Conservation (phyloP, 202 grass and related monocot species). For the Saccharum hybrid region DNA sequence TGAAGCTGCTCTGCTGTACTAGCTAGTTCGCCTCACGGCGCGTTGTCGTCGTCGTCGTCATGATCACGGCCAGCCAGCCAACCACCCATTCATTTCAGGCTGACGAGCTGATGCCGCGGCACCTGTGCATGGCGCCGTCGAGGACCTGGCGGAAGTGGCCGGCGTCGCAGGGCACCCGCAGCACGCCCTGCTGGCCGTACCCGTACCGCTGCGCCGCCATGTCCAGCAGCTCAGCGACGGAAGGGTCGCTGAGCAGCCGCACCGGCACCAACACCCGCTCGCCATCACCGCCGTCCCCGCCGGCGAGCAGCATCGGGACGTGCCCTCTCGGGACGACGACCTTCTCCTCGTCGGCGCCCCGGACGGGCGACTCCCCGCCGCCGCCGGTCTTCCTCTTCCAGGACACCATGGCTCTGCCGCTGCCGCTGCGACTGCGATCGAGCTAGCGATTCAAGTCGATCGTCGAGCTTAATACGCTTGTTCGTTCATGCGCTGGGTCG, state of each 20-base stretch:
- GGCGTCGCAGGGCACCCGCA: constrained; percentile 63
- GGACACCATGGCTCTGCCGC: too few relatives aligned
- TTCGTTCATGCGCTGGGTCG: too few relatives aligned
- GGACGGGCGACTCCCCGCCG: neutral
- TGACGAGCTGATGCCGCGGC: neutral
- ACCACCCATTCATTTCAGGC: neutral
- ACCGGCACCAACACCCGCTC: constrained; percentile 67
- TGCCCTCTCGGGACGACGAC: constrained; percentile 57
- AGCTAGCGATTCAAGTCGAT: neutral
- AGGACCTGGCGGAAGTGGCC: constrained; percentile 46
- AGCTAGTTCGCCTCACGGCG: too few relatives aligned
- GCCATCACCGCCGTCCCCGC: neutral
- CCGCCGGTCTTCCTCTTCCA: too few relatives aligned
- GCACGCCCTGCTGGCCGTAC: constrained; percentile 61
- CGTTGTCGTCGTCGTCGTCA: too few relatives aligned
- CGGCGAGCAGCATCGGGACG: constrained; percentile 52
- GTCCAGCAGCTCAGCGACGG: constrained; percentile 56
- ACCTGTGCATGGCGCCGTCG: constrained; percentile 39
- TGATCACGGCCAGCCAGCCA: too few relatives aligned
- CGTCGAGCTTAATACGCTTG: neutral
- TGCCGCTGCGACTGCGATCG: neutral
- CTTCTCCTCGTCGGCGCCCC: neutral
- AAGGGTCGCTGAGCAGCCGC: constrained; percentile 50
- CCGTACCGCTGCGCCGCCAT: constrained; percentile 56
- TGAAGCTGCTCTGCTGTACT: neutral